Percentiles rank a stretch among this genome's conserved stretches.
phyloP scores from a whole-genome alignment of 2,329 filamentous ascomycete genomes.

The Epichloe coenophiala region DNA sequence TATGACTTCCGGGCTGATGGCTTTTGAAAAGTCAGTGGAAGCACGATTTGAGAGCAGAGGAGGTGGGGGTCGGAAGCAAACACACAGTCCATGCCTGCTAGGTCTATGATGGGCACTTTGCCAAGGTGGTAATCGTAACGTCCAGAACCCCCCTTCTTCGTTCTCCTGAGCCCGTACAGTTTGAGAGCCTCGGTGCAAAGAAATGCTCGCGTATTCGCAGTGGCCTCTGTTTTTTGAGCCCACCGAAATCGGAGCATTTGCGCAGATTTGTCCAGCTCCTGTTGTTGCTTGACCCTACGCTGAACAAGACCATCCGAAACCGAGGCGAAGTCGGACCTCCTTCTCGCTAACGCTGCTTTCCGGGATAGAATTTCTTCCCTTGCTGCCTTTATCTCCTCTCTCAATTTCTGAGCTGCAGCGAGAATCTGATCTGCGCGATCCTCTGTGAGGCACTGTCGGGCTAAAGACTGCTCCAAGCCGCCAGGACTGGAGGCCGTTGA shows the following conservation, averaged over 20 bases:
- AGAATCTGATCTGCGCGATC: constrained; percentile 52
- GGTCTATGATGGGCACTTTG: constrained; percentile 61
- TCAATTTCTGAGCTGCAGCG: constrained; percentile 49
- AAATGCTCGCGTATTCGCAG: constrained; percentile 62
- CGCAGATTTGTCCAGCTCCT: constrained; percentile 53
- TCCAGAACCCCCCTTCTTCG: constrained; percentile 44
- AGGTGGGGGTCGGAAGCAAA: constrained; percentile 6
- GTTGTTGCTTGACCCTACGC: constrained; percentile 49
- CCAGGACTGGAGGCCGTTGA: constrained; percentile 13
- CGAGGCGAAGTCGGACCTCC: constrained; percentile 43
- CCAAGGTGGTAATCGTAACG: constrained; percentile 67
- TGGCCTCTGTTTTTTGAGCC: constrained; percentile 58
- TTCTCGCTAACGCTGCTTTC: constrained; percentile 41
- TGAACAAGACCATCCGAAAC: constrained; percentile 36
- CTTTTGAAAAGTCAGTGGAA: constrained; percentile 29
- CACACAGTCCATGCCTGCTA: constrained; percentile 69
- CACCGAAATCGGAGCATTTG: constrained; percentile 57
- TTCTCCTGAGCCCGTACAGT: constrained; percentile 62
- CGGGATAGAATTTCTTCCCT: constrained; percentile 46
- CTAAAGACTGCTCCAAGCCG: constrained; percentile 15
- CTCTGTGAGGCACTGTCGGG: constrained; percentile 37
- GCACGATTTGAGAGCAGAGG: background rate
- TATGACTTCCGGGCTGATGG: constrained; percentile 55
- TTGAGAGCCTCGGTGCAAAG: constrained; percentile 74
- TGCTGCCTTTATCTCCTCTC: constrained; percentile 44